Conservation (phyloP, 176 grass and related monocot species). For the Ananas comosus region DNA sequence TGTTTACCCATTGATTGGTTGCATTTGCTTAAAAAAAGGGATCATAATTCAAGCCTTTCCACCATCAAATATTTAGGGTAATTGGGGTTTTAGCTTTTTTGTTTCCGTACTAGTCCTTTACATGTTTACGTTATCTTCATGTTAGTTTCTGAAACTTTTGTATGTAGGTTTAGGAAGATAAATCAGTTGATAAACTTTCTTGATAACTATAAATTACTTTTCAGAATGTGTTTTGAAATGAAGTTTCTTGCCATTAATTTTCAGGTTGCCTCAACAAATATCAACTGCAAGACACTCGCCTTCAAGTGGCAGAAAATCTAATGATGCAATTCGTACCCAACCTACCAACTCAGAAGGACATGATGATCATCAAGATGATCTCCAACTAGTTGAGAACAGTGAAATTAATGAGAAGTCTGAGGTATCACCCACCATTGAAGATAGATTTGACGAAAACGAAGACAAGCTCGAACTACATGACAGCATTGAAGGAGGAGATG, state of each 20-base stretch:
- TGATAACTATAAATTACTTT: no score
- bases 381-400: slow-evolving; percentile 37
- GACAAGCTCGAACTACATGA: slow-evolving; percentile 46
- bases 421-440: slow-evolving; percentile 47
- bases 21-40: no score
- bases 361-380: slow-evolving; percentile 27
- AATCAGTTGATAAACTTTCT: no score
- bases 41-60: no score
- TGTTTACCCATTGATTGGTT: no score
- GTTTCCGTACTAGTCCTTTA: no score
- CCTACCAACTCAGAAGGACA: slow-evolving; percentile 26
- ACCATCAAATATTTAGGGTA: no score
- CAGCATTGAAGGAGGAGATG: slow-evolving; percentile 56
- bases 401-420: slow-evolving; percentile 47
- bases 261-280: slow-evolving; percentile 38
- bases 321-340: slow-evolving; percentile 32
- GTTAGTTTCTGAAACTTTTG: no score
- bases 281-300: slow-evolving; percentile 26
- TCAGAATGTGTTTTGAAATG: neutral
- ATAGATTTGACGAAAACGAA: slow-evolving; percentile 38
- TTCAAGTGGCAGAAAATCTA: slow-evolving; percentile 32
- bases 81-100: no score
- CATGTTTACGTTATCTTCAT: no score
- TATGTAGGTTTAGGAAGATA: no score
- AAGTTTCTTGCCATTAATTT: neutral